Evolutionary conservation across 1,284 basidiomycete genomes (phyloP).

Genomic region (Cryptococcus neoformans): DNA sequence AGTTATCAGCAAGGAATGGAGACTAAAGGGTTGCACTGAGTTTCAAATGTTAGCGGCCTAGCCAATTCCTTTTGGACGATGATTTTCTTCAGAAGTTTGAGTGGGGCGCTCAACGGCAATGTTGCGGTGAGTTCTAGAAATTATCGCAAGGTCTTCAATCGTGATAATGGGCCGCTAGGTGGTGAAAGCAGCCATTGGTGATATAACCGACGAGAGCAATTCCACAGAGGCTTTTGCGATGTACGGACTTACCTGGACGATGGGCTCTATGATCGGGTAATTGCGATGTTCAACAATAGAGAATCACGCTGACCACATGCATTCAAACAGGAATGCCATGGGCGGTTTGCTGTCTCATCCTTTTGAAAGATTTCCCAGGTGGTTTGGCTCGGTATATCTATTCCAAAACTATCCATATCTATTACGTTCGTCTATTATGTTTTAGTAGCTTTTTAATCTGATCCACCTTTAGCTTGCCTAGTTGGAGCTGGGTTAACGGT

Average conservation of each 20-base stretch:
- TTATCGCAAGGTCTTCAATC: neutral
- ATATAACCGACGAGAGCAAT: constrained; percentile 48
- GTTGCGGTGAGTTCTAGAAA: constrained; percentile 31
- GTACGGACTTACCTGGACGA: constrained; percentile 47
- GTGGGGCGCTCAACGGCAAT: constrained; percentile 45
- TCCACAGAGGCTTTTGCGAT: constrained; percentile 47
- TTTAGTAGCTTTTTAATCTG: neutral
- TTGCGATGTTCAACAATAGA: neutral
- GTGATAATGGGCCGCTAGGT: constrained; percentile 14
- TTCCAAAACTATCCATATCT: constrained; percentile 51
- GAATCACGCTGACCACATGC: neutral
- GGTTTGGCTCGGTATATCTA: constrained; percentile 45
- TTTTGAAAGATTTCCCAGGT: constrained; percentile 47
- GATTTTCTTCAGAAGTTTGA: constrained; percentile 36
- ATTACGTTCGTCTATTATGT: constrained; percentile 34
- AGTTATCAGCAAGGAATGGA: constrained; percentile 3
- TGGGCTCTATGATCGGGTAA: constrained; percentile 43
- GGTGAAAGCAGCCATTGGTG: constrained; percentile 44
- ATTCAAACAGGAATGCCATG: constrained; percentile 21
- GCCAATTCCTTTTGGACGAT: constrained; percentile 41
- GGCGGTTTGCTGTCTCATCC: constrained; percentile 49
- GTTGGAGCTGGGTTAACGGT: constrained; percentile 46
- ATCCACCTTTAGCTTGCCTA: constrained; percentile 39
- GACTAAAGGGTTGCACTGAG: neutral
- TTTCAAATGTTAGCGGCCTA: constrained; percentile 29